Evolutionary conservation across 2,329 filamentous ascomycete genomes (phyloP).

Genomic region (Nigrospora oryzae): DNA sequence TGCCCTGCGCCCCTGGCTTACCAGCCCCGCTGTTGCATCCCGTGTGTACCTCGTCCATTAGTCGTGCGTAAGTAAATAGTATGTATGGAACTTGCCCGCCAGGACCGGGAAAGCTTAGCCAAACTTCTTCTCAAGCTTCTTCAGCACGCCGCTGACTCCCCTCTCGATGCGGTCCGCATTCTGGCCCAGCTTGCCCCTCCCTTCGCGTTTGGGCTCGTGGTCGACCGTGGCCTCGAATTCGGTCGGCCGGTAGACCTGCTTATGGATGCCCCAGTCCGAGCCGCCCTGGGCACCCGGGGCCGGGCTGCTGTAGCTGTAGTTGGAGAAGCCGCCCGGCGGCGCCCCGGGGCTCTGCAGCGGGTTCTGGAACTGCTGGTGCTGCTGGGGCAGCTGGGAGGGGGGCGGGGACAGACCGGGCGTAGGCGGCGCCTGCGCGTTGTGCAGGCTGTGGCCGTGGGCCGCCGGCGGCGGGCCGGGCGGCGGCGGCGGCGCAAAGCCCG

Average conservation of each 20-base stretch:
- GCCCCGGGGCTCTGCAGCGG: constrained; percentile 28
- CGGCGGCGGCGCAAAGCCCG: constrained; percentile 31
- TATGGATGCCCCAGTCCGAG: constrained; percentile 52
- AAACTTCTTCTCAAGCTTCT: constrained; percentile 73
- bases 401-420: constrained; percentile 33
- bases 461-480: constrained; percentile 10
- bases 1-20: too few species aligned
- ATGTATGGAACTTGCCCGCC: too few species aligned
- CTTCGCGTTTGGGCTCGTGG: constrained; percentile 33
- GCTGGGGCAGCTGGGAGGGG: constrained; percentile 14
- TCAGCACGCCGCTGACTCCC: constrained; percentile 63
- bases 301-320: constrained; percentile 33
- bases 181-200: constrained; percentile 47
- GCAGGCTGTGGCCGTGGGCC: not conserved
- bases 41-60: too few species aligned
- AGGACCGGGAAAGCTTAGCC: constrained; percentile 23
- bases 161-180: constrained; percentile 60
- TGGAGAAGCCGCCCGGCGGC: constrained; percentile 47
- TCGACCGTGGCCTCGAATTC: constrained; percentile 45
- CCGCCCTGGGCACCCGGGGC: constrained; percentile 5
- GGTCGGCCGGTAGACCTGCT: constrained; percentile 62
- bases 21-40: too few species aligned
- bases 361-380: constrained; percentile 9
- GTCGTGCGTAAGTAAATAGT: too few species aligned
- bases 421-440: constrained; percentile 15